Evolutionary conservation across 2,329 filamentous ascomycete genomes (phyloP).

Genomic region (Aureobasidium pullulans): DNA sequence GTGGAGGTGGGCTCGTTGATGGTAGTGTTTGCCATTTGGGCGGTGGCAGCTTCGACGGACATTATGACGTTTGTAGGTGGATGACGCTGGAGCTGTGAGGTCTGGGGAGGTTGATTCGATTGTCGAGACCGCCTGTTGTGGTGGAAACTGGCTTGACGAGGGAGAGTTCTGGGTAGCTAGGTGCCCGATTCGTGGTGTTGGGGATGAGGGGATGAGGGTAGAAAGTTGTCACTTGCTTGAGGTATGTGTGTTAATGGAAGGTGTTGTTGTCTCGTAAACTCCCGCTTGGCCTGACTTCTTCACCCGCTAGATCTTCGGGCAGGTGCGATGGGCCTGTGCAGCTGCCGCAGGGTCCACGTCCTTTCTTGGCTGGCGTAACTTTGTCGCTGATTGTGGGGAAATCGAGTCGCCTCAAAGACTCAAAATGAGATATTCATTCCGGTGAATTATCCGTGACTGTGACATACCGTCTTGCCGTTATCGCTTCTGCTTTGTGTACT

Average conservation of each 20-base stretch:
- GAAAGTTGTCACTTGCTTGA: conserved; percentile 12
- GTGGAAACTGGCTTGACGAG: conserved; percentile 44
- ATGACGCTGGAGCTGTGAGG: conserved; percentile 42
- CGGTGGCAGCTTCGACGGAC: conserved; percentile 83
- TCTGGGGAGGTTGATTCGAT: conserved; percentile 29
- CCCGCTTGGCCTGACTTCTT: conserved; percentile 17
- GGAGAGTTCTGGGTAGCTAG: conserved; percentile 48
- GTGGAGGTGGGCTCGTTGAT: conserved; percentile 49
- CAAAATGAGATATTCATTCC: no score
- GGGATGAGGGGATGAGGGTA: background rate
- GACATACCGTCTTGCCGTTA: no score
- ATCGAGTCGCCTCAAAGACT: background rate
- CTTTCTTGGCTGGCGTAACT: conserved; percentile 9
- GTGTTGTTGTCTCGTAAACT: conserved; percentile 13
- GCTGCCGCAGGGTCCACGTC: conserved; percentile 7
- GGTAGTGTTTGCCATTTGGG: conserved; percentile 58
- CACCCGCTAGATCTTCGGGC: conserved; percentile 15
- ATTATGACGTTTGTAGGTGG: conserved; percentile 60
- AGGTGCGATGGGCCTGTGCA: conserved; percentile 1
- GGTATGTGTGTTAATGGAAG: conserved; percentile 14
- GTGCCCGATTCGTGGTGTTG: conserved; percentile 28
- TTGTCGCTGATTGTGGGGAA: background rate
- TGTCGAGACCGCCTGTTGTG: conserved; percentile 41
- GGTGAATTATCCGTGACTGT: no score
- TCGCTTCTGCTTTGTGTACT: no score